Base-by-base conservation (phyloP, 176 grass and related monocot genomes). In the Carex parvula region DNA sequence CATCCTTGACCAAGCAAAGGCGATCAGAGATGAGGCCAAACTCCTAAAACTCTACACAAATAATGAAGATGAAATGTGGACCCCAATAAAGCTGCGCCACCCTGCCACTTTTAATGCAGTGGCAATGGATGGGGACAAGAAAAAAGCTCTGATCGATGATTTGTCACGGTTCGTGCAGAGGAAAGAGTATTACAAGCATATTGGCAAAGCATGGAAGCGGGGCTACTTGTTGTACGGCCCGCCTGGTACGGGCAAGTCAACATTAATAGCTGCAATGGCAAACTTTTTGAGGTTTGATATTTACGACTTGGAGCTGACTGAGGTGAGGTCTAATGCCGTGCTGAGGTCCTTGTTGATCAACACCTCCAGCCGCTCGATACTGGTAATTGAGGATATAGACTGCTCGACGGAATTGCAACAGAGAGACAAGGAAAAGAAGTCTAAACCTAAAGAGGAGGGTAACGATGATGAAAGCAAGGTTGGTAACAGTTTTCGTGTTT, bases 171-270 rank as follows among this genome's bases (percentile, higher is more conserved):
- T 98, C 67, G 60, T 91, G 4, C 84, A 86, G 86, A 92, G 95
- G 53, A 98, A 98, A 80, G 90, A 92, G 33, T 98, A 94, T 85
- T 98, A 98, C 70, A 91, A 85, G 82, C 87, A 46, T 70, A 98
- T 90, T 0, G 95, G 92, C 14, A 94, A 94, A 76, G 95, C 95
- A 12, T 98, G 95, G 95, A 98, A 98, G 60, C 81, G 92, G 18
- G 95, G 95, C 52, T 98, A 98, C 79, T 84, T 98, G 82, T 70
- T 98, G 10, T 83, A 92, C 5, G 95, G 95, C 9, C 95, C 95
- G 1, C 95, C 95, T 14, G 95, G 95, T 54, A 98, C 95, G 0
- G 95, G 95, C 66, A 98, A 98, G 57, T 98, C 95, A 39, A 98
- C 90, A 88, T 85, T 98, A 24, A 91, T 98, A n/a, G 95, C 95